Evolutionary conservation across 139 green algal species (phyloP).

Genomic region (Chlamydomonas applanata): DNA sequence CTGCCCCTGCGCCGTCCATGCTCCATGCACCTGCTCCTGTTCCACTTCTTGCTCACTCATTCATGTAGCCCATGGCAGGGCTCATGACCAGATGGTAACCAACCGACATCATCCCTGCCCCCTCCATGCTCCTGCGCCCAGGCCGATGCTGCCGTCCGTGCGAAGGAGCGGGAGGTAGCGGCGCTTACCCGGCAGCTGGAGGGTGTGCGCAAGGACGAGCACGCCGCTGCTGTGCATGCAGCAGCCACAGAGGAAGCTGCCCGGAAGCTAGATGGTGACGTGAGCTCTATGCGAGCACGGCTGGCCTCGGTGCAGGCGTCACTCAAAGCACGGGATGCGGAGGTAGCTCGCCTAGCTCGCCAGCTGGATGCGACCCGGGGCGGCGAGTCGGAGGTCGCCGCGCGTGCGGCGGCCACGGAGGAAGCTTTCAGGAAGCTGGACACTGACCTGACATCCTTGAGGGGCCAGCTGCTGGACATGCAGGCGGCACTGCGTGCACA

Average conservation of each 20-base stretch:
- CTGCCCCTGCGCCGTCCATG: no score
- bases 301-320: neutral
- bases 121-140: neutral
- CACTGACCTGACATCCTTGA: constrained; percentile 6
- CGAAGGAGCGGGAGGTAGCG: neutral
- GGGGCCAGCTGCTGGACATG: constrained; percentile 2
- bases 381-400: constrained; percentile 2
- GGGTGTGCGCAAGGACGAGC: constrained; percentile 5
- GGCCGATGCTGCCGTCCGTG: neutral
- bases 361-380: constrained; percentile 13
- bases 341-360: constrained; percentile 7
- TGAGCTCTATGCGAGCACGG: neutral
- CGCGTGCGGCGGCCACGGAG: constrained; percentile 6
- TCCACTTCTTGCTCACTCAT: no score
- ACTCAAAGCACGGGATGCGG: neutral
- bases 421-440: neutral
- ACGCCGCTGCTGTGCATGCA: neutral
- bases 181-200: no score
- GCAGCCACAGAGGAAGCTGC: constrained; percentile 18
- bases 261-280: constrained; percentile 13
- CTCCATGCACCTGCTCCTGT: no score
- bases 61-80: no score
- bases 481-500: constrained; percentile 6
- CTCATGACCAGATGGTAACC: no score
- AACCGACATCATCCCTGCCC: no score